Evolutionary conservation across 305 asterid genomes (phyloP), one percentile per base, ranked within the genome.

Genomic region (Ajuga reptans): DNA sequence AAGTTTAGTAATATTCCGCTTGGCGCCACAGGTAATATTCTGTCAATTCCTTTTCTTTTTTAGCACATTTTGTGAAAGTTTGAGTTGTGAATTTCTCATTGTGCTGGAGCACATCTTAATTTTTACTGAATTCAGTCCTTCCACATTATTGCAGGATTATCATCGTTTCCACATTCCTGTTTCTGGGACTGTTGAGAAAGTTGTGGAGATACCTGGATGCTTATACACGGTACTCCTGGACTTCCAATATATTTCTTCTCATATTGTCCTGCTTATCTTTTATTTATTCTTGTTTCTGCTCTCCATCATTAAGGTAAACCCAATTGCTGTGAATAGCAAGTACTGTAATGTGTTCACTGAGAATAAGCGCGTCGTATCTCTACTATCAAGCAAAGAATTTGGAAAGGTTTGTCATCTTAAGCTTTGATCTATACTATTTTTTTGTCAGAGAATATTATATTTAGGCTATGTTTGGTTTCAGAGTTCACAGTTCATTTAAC

Each of bases 291-390:
- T 43, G 33, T 56, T 73, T 69, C 29, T 72, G 56, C 57, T 79
- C 59, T 76, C 31, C 66, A 24, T 63, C 64, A 75, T 81, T 81
- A 72, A 93, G 99, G 99, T 94, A 59, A 94, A 94, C 72, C 99
- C 99, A 64, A 91, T 94, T 78, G 99, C 99, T 11, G 99, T 94
- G 77, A 94, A 94, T 77, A 94, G 99, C 96, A 89, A 94, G 84
- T 94, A 94, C 73, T 94, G 97, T 74, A 94, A 94, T 27, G 99
- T 94, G 71, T 94, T 91, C 89, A 91, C 97, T 1, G 99, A 91
- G 89, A 94, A 94, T 73, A 91, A 89, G 83, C 93, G 99, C 49
- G 93, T 71, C 12, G 90, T 89, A 12, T 80, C 93, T 79, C 57
- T 89, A 72, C 85, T 94, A 79, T 91, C 99, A 17, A 85, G 96